Percentiles rank a stretch among this genome's conserved stretches.
Conservation (phyloP, 768 basidiomycete genomes). For the Rhizopogon sp. region DNA sequence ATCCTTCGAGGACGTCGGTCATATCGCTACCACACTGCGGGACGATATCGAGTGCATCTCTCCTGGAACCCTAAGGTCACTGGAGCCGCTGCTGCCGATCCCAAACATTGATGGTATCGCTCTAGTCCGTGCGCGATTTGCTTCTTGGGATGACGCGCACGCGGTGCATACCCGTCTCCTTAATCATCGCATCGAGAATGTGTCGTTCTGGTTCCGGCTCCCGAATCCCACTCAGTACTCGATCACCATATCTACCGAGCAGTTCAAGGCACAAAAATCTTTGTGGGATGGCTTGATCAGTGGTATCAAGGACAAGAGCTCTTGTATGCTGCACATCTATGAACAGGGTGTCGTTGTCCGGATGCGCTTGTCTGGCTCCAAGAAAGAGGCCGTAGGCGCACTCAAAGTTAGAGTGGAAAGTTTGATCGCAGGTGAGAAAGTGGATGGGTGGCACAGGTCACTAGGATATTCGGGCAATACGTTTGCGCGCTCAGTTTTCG, state of each 20-base stretch:
- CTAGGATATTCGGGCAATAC: constrained; percentile 23
- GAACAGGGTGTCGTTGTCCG: constrained; percentile 23
- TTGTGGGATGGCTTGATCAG: constrained; percentile 43
- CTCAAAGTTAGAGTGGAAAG: constrained; percentile 59
- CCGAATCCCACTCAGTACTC: constrained; percentile 48
- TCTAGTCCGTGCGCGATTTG: constrained; percentile 39
- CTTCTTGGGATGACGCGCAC: constrained; percentile 44
- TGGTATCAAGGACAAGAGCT: constrained; percentile 30
- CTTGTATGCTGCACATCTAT: constrained; percentile 28
- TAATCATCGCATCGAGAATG: constrained; percentile 26
- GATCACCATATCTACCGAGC: constrained; percentile 40
- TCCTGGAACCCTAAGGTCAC: constrained; percentile 13
- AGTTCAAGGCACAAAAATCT: constrained; percentile 45
- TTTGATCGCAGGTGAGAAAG: constrained; percentile 44
- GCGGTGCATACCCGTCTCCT: constrained; percentile 31
- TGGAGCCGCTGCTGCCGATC: constrained; percentile 21
- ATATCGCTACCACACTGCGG: constrained; percentile 18
- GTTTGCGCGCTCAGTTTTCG: constrained; percentile 31
- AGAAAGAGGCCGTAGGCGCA: constrained; percentile 48
- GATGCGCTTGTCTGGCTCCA: constrained; percentile 45
- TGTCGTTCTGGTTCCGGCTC: constrained; percentile 32
- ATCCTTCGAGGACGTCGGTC: constrained; percentile 10
- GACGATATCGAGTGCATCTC: constrained; percentile 16
- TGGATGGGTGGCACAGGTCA: constrained; percentile 48
- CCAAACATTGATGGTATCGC: constrained; percentile 27